A percentile compares a stretch with the other conserved stretches of the same genome.
These are phyloP conservation scores for Phytophthora quininea DNA, from an alignment of 352 stramenopile genomes.

Conservation along the genomic window DNA sequence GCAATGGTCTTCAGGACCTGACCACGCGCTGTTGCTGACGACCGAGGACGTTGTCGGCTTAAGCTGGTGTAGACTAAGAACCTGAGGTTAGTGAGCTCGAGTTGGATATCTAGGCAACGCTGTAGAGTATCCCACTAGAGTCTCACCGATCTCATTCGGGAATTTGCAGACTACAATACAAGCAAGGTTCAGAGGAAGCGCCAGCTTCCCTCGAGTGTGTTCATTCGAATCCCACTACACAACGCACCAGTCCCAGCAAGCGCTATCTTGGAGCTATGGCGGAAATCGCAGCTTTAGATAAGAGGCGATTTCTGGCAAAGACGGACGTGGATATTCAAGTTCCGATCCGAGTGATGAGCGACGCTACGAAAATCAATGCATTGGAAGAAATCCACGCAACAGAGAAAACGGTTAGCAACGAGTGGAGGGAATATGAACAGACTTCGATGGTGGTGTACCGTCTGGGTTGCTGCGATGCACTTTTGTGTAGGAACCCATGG, in stretches of 20 bases:
- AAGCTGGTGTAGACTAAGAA: too few species aligned
- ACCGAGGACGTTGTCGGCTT: too few species aligned
- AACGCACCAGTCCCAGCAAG: background rate
- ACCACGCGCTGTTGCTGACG: too few species aligned
- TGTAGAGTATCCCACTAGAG: too few species aligned
- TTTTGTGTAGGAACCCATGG: constrained; percentile 23
- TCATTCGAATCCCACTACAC: too few species aligned
- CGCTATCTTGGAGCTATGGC: background rate
- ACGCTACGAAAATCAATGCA: background rate
- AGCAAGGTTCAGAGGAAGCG: too few species aligned
- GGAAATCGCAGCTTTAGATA: background rate
- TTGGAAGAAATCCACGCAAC: background rate
- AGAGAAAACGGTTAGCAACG: background rate
- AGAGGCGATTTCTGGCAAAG: background rate
- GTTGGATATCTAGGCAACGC: too few species aligned
- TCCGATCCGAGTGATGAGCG: background rate
- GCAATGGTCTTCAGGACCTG: too few species aligned
- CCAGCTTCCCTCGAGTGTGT: too few species aligned
- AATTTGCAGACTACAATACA: too few species aligned
- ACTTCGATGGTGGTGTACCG: background rate
- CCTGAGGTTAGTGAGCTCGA: too few species aligned
- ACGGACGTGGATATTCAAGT: background rate
- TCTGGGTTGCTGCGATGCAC: constrained; percentile 13
- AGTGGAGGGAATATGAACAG: background rate
- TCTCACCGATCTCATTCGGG: too few species aligned